Conservation (phyloP, 257 asterid genomes). For the Solanum paucissectum region DNA sequence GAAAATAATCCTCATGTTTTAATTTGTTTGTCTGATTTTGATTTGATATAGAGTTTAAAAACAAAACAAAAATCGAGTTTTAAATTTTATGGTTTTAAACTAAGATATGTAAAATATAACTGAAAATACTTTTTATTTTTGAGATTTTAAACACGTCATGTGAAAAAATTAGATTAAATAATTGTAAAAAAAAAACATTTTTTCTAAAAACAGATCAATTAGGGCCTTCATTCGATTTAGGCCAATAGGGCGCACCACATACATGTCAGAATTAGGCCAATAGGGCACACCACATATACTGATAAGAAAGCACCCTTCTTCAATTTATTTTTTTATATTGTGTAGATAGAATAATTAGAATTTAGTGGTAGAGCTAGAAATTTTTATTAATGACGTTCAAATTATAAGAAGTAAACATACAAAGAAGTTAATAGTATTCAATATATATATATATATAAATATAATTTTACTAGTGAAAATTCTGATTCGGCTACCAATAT, state of each 20-base stretch:
- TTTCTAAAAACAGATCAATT: neutral
- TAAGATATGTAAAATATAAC: neutral
- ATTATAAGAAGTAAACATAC: neutral
- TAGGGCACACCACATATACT: neutral
- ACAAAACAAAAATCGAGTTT: neutral
- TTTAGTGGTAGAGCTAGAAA: rapidly evolving
- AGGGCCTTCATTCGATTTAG: neutral
- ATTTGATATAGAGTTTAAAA: neutral
- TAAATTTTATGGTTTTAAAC: neutral
- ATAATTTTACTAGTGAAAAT: neutral
- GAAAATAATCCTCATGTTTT: neutral
- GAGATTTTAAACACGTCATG: rapidly evolving
- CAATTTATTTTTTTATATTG: no score
- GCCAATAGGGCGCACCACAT: neutral
- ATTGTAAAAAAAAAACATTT: neutral
- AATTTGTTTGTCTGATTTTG: neutral
- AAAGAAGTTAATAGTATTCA: no score
- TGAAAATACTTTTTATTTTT: neutral
- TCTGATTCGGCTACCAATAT: rapidly evolving
- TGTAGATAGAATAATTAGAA: no score
- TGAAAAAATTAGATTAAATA: neutral
- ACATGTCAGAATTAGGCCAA: neutral
- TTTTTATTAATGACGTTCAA: neutral
- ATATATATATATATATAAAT: neutral
- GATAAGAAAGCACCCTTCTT: neutral